A percentile compares a stretch with the other conserved stretches of the same genome.
Conservation (phyloP, 1,139 yeast species). For the Sugiyamaella novakii region DNA sequence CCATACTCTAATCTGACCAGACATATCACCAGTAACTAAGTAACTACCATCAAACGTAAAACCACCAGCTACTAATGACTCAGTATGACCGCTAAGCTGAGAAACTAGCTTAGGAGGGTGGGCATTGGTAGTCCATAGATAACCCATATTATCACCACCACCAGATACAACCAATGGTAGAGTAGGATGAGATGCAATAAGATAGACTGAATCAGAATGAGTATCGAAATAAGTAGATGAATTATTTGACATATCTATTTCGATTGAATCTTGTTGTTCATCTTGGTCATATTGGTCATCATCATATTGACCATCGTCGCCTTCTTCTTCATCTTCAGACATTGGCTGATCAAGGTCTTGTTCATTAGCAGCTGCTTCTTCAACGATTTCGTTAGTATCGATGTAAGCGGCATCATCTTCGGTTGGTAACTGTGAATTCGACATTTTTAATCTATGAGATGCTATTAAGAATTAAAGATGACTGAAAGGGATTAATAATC, state of each 20-base stretch:
- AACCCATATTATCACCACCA: constrained; percentile 88
- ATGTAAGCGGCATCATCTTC: constrained; percentile 21
- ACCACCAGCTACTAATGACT: constrained; percentile 81
- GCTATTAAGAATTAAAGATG: not conserved
- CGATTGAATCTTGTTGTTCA: constrained; percentile 59
- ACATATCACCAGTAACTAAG: constrained; percentile 91
- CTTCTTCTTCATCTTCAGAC: constrained; percentile 28
- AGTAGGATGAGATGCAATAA: constrained; percentile 75
- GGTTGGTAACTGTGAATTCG: constrained; percentile 5
- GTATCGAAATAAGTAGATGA: constrained; percentile 86
- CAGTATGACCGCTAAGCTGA: constrained; percentile 76
- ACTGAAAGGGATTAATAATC: not conserved
- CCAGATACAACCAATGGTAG: constrained; percentile 85
- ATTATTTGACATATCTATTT: constrained; percentile 81
- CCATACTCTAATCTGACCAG: constrained; percentile 78
- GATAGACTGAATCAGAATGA: constrained; percentile 88
- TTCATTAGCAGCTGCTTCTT: constrained; percentile 19
- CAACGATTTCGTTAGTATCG: constrained; percentile 18
- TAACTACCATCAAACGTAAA: constrained; percentile 82
- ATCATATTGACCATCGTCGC: constrained; percentile 30
- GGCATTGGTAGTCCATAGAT: constrained; percentile 87
- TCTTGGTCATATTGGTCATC: constrained; percentile 31
- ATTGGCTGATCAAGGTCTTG: constrained; percentile 24
- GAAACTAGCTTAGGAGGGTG: constrained; percentile 80
- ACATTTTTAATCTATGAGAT: constrained; percentile 2